Evolutionary conservation across 1,284 basidiomycete genomes (phyloP), one percentile per base, ranked within the genome.

Genomic region (Cutaneotrichosporon arboriforme): DNA sequence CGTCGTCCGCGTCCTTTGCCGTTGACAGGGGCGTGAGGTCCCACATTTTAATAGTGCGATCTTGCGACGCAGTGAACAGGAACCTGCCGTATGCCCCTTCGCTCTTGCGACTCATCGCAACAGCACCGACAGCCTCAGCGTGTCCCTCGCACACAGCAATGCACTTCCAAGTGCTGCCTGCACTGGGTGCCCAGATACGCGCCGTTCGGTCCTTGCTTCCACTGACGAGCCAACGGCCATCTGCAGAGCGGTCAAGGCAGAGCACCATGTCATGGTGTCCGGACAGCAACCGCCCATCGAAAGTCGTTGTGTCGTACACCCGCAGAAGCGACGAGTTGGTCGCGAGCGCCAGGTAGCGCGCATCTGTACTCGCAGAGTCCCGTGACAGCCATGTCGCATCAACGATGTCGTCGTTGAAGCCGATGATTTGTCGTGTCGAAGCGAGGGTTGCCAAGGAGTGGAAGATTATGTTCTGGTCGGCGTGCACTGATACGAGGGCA

Each of bases 11-110:
- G 12, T 43, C 41, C 14, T 14, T 17, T 15, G 39, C 37, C 1
- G 41, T n/a, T 14, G 23, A 31, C n/a, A 48, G 26, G 12, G 54
- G 66, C 1, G 83, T 79, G 14, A 96, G 74, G 74, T 98, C 93
- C 96, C 96, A 99, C 82, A 98, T 86, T 75, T 99, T 99, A 73
- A 97, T 87, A 3, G 96, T 98, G 26, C 90, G 84, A 72, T 99
- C 96, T 76, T 97, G 93, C 67, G 87, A 90, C 17, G 92, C 96
- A 4, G 92, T 96, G 67, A 94, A 87, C 78, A 93, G 80, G 75
- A 94, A 92, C 77, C 61, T 58, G n/a, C 61, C 63, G 4, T 49
- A 39, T 14, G 44, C 50, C 3, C 60, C 55, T 22, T 63, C 62
- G 54, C 63, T 20, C 45, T 78, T 77, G 18, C 83, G 79, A 17